phyloP scores from a whole-genome alignment of 768 basidiomycete species.

The Suillus cothurnatus region DNA sequence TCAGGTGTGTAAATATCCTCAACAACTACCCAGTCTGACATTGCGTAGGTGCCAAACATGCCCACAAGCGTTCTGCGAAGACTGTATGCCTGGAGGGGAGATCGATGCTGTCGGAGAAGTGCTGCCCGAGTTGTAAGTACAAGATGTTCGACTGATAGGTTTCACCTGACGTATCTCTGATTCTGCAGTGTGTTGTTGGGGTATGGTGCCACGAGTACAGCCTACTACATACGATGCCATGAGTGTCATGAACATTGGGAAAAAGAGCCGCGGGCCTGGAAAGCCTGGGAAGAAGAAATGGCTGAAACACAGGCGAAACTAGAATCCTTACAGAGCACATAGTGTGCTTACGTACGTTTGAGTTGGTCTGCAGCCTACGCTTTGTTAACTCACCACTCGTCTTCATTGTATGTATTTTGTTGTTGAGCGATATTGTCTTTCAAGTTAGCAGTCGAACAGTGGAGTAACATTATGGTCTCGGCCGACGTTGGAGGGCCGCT shows the following conservation, averaged over 20 bases:
- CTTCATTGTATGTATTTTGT: not conserved
- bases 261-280: conserved; percentile 37
- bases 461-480: not conserved
- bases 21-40: conserved; percentile 5
- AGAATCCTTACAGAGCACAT: conserved; percentile 7
- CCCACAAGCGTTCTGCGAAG: conserved; percentile 60
- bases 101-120: conserved; percentile 54
- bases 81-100: conserved; percentile 54
- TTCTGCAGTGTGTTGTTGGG: conserved; percentile 41
- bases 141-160: conserved; percentile 2
- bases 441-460: not conserved
- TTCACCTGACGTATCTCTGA: conserved; percentile 10
- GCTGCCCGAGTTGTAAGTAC: conserved; percentile 60
- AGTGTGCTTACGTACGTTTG: not conserved
- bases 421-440: not conserved
- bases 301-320: conserved; percentile 38
- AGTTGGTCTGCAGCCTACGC: not conserved
- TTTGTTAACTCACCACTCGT: not conserved
- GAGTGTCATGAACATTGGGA: conserved; percentile 45
- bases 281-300: conserved; percentile 48
- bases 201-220: conserved; percentile 37
- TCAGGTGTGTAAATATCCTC: conserved; percentile 40
- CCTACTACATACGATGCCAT: conserved; percentile 54
- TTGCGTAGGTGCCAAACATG: conserved; percentile 57
- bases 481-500: not conserved